A percentile compares a stretch with the other conserved stretches of the same genome.
phyloP scores from a whole-genome alignment of 768 basidiomycete genomes.

The Phylloporus rhodoxanthus region DNA sequence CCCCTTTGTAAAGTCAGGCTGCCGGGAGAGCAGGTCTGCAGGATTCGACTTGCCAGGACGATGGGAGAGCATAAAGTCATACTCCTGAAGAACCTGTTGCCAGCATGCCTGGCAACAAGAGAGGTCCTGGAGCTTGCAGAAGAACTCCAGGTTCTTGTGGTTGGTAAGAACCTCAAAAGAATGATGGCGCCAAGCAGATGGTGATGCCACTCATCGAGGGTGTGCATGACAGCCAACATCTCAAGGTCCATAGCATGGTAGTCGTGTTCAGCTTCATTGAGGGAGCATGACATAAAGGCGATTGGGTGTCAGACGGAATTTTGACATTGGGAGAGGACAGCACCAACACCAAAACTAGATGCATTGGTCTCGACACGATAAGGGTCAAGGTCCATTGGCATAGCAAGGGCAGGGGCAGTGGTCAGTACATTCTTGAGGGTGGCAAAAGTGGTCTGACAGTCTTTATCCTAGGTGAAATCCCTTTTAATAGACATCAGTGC shows the following conservation, averaged over 20 bases:
- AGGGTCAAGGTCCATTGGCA: neutral
- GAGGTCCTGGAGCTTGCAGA: slow-evolving; percentile 33
- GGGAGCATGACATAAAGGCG: neutral
- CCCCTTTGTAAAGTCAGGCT: too few species aligned
- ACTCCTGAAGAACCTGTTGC: neutral
- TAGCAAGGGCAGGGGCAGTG: neutral
- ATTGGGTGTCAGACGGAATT: neutral
- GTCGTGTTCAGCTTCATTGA: neutral
- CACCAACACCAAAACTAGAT: neutral
- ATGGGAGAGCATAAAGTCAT: too few species aligned
- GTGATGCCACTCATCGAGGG: slow-evolving; percentile 1
- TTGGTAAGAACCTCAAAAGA: slow-evolving; percentile 27
- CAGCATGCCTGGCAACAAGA: slow-evolving; percentile 35
- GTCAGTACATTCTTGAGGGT: slow-evolving; percentile 12
- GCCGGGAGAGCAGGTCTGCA: too few species aligned
- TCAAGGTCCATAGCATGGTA: neutral
- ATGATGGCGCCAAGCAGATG: neutral
- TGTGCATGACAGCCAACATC: neutral
- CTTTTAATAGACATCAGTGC: too few species aligned
- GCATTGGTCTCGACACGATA: neutral
- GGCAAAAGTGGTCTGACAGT: too few species aligned
- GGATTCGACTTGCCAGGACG: too few species aligned
- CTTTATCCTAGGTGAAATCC: too few species aligned
- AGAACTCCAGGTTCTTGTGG: slow-evolving; percentile 42
- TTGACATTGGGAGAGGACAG: neutral